Evolutionary conservation across 2,329 filamentous ascomycete genomes (phyloP), one percentile per base, ranked within the genome.

Genomic region (Cercospora brassicicola): DNA sequence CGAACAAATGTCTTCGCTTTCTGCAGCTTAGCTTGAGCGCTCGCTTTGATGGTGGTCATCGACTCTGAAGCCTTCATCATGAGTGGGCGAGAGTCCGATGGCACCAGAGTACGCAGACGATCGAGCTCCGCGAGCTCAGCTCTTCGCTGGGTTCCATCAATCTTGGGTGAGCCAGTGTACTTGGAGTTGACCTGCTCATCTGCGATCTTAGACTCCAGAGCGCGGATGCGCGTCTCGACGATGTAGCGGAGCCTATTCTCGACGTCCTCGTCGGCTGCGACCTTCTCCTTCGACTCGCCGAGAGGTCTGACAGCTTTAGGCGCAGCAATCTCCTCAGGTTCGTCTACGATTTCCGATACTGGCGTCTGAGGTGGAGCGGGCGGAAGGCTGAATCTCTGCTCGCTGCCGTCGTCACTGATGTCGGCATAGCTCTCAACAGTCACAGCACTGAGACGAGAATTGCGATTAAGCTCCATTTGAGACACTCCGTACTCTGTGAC

Each of bases 351-450:
- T 33, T 28, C 30, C 13, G 48, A 31, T 20, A 28, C 18, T 23
- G 59, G 28, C 28, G 45, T 62, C 28, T 55, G 33, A 11, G 56
- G 23, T 57, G 57, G 51, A 20, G 48, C 20, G 18, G 53, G 31
- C 26, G 45, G 23, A 11, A 42, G 45, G 42, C 65, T 71, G 31
- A 67, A 64, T 13, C 64, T 53, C 39, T 68, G 61, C 42, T 63
- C 28, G 39, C 69, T 72, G 20, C 66, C 67, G 31, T 64, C 61
- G 20, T 68, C 65, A 56, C 74, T 76, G n/a, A 71, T 73, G 42
- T 76, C 66, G 18, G 74, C 75, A 61, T 74, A 72, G 42, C 71
- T 74, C 9, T 67, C 66, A 3, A 55, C 28, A 45, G 69, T 75
- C 26, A 67, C 42, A 13, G n/a, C 53, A 23, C 62, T 61, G 11